Percentiles rank a stretch among this genome's conserved stretches.
phyloP scores from a whole-genome alignment of 495 filamentous ascomycete genomes.

The Neurospora sp. region DNA sequence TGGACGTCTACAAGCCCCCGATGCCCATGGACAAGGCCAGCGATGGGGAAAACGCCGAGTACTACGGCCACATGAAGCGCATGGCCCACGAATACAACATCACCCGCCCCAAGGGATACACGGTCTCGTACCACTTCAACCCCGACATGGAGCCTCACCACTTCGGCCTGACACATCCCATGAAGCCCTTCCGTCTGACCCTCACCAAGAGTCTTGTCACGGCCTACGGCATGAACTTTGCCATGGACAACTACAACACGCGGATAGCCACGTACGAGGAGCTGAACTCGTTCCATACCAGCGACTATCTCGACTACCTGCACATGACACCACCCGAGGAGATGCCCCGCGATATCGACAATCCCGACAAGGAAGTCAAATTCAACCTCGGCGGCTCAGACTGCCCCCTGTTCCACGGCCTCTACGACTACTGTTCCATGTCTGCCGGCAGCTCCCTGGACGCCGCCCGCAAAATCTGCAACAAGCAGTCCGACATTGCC shows the following conservation, averaged over 20 bases:
- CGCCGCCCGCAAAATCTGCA: conserved; percentile 80
- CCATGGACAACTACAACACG: conserved; percentile 86
- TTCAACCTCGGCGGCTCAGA: conserved; percentile 86
- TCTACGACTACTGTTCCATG: conserved; percentile 90
- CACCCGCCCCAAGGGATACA: conserved; percentile 67
- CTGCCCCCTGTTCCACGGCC: conserved; percentile 91
- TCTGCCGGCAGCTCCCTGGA: conserved; percentile 86
- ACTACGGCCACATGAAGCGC: conserved; percentile 53
- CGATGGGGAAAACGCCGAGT: conserved; percentile 48
- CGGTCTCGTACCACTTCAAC: conserved; percentile 94
- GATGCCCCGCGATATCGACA: conserved; percentile 39
- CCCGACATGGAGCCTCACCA: conserved; percentile 92
- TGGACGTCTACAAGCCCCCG: conserved; percentile 53
- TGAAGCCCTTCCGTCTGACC: conserved; percentile 97
- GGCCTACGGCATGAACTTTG: conserved; percentile 87
- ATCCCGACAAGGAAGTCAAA: conserved; percentile 39
- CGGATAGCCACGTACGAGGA: conserved; percentile 79
- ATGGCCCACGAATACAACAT: conserved; percentile 67
- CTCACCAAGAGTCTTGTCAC: conserved; percentile 90
- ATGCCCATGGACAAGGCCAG: conserved; percentile 40
- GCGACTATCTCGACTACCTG: conserved; percentile 86
- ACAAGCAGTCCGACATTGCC: conserved; percentile 82
- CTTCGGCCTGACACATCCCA: conserved; percentile 89
- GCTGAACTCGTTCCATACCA: conserved; percentile 73
- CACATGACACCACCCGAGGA: conserved; percentile 40